Base-by-base conservation (phyloP, 208 protist species). In the Leishmania aethiopica region DNA sequence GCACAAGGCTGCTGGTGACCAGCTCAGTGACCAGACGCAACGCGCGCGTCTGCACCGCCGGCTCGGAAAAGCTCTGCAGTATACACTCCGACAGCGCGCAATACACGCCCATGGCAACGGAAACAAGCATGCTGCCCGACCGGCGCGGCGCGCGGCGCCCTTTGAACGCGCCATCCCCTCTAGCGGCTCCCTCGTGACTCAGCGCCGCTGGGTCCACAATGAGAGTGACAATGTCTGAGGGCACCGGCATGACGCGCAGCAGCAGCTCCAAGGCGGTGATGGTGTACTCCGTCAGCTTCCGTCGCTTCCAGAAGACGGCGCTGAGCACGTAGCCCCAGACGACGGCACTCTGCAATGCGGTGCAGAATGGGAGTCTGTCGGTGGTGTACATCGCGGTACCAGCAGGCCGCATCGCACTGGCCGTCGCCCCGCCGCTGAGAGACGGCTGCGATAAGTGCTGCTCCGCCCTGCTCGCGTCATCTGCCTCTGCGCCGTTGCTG, bases 251-350 rank as follows among this genome's bases (percentile, higher is more conserved):
- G 19, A 77, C 78, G 13, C 84, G 86, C 82, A 94, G 78, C 66
- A 96, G 74, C 55, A 84, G 69, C 79, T 91, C 86, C 67, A 94
- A 60, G 19, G 86, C 82, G 57, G 84, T 79, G 25, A 94, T 60
- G 7, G 83, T 82, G 1, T 55, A 57, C 51, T 91, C 90, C 10
- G 84, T 82, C 28, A 93, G 79, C 84, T 91, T 93, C 57, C 71
- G 87, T 70, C 91, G 92, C 77, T 87, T 89, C 75, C 87, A 86
- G 78, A 89, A 90, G 35, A 93, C 81, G 28, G 84, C 79, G 64
- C 88, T 89, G 25, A 96, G 84, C 40, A 96, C 74, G 47, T 81
- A 84, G 51, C 88, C 80, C 81, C 89, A 89, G n/a, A 87, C 32
- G 51, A 49, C 83, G 4, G 83, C 60, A 7, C 74, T 83, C 75